Evolutionary conservation across 2,329 filamentous ascomycete genomes (phyloP).

Genomic region (Aureobasidium uvarum): DNA sequence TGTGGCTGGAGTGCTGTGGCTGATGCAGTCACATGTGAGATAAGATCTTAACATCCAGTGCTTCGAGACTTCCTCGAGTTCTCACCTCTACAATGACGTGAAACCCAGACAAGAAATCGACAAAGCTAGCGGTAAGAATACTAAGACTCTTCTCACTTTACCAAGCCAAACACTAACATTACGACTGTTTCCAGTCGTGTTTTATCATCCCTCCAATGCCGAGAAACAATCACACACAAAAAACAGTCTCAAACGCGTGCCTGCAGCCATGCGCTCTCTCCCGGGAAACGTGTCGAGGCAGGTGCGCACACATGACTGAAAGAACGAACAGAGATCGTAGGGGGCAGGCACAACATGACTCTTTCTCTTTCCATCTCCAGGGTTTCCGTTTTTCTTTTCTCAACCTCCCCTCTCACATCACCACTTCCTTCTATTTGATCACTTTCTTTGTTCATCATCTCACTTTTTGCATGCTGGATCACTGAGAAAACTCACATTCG

Average conservation of each 20-base stretch:
- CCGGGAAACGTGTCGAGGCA: not conserved
- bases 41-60: not conserved
- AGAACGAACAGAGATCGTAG: conserved; percentile 31
- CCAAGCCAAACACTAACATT: not conserved
- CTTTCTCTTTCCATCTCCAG: not conserved
- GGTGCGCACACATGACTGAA: conserved; percentile 26
- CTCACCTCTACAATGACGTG: not conserved
- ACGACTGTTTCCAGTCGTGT: not conserved
- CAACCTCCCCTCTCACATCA: not conserved
- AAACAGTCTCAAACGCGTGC: not conserved
- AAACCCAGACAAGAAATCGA: not conserved
- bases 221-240: conserved; percentile 26
- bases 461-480: not conserved
- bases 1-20: conserved; percentile 28
- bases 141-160: not conserved
- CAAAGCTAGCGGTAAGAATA: not conserved
- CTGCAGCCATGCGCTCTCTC: conserved; percentile 15
- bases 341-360: not conserved
- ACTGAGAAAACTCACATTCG: not conserved
- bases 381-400: not conserved
- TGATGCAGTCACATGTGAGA: not conserved
- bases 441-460: conserved; percentile 3
- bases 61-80: not conserved
- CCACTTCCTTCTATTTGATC: not conserved
- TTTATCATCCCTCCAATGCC: conserved; percentile 19